Conservation (phyloP, 257 asterid genomes). For the Solanum corneliomulleri region DNA sequence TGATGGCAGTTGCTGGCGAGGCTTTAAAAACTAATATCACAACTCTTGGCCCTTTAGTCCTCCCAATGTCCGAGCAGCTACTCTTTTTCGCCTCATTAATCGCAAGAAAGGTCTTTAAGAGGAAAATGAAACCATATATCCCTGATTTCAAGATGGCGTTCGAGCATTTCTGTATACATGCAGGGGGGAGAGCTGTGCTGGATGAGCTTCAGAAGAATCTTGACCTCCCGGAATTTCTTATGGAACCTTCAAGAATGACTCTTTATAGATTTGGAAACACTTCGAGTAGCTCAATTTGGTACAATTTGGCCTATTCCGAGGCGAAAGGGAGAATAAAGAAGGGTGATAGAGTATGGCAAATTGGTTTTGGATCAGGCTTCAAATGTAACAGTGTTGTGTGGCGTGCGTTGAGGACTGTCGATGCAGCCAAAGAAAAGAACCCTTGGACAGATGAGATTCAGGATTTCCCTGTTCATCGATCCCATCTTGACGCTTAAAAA, state of each 20-base stretch:
- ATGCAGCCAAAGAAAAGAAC: background rate
- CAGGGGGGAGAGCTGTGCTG: conserved; percentile 3
- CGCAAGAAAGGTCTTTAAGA: background rate
- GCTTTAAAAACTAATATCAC: conserved; percentile 21
- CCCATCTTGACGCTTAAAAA: background rate
- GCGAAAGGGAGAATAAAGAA: conserved; percentile 15
- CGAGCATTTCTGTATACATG: background rate
- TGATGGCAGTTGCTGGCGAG: conserved; percentile 20
- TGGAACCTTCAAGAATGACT: conserved; percentile 15
- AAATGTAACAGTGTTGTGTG: conserved; percentile 21
- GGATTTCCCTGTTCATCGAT: background rate
- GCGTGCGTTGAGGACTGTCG: background rate
- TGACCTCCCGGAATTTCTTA: background rate
- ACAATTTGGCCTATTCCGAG: conserved; percentile 10
- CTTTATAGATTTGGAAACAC: conserved; percentile 11
- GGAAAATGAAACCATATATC: background rate
- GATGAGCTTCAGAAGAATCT: conserved; percentile 6
- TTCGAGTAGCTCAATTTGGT: conserved; percentile 22
- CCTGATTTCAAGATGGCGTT: conserved; percentile 14
- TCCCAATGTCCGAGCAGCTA: background rate
- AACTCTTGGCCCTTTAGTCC: conserved; percentile 1
- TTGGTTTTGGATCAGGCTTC: conserved; percentile 21
- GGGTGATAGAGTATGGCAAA: conserved; percentile 16
- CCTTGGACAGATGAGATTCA: background rate
- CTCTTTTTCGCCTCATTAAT: background rate